Conservation (phyloP, 768 basidiomycete species). For the Exidia glandulosa region DNA sequence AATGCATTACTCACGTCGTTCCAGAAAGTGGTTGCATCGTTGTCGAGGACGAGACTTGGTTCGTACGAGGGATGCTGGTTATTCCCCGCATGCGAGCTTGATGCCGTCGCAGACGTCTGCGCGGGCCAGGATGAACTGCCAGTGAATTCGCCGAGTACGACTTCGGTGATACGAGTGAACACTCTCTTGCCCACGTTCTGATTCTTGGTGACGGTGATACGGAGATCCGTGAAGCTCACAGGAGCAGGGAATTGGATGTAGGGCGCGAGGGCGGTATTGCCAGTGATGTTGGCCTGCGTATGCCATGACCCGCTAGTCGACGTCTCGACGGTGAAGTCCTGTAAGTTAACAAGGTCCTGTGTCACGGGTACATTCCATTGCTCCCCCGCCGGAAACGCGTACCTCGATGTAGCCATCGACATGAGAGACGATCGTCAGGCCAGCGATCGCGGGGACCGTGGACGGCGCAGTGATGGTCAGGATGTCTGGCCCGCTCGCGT, state of each 20-base stretch:
- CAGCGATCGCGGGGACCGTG: neutral
- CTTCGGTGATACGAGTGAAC: neutral
- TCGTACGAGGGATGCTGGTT: neutral
- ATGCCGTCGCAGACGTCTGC: neutral
- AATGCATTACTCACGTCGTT: neutral
- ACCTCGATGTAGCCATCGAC: neutral
- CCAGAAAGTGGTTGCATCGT: neutral
- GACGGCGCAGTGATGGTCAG: neutral
- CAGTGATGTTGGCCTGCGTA: neutral
- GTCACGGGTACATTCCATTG: neutral
- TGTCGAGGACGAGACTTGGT: neutral
- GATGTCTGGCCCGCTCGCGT: neutral
- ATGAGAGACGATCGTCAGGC: neutral
- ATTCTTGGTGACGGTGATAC: neutral
- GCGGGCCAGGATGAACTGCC: neutral
- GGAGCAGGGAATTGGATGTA: neutral
- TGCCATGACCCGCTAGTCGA: neutral
- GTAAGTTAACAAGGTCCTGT: neutral
- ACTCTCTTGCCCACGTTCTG: neutral
- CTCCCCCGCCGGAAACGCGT: no score
- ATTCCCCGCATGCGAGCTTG: neutral
- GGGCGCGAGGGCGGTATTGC: neutral
- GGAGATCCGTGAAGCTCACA: neutral
- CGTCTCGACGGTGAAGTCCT: neutral
- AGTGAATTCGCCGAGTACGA: neutral